Evolutionary conservation across 2,329 filamentous ascomycete genomes (phyloP), one percentile per base, ranked within the genome.

Genomic region (Aspergillus bombycis): DNA sequence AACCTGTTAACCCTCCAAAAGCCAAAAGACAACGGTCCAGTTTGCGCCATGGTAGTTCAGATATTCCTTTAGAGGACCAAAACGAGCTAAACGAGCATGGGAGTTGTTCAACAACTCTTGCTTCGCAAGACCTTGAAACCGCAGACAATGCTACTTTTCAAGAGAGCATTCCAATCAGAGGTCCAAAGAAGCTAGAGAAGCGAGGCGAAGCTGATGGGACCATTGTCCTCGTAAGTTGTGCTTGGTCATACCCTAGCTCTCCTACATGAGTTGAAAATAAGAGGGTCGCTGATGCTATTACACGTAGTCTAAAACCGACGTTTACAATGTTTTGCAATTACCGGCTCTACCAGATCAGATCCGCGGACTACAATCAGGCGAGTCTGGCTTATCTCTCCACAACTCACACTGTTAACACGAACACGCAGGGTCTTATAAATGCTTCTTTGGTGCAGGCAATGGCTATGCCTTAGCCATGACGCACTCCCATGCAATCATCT

Each of bases 301-400:
- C 46, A 7, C 67, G 12, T 65, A 96, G 91, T 92, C 92, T 45
- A 92, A 89, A 74, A 97, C 92, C 73, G 89, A 89, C 74, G 91
- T 92, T 67, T 97, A 95, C 76, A 90, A 87, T 50, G 91, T 96
- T 66, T 92, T 91, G 78, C 93, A 94, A 77, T 85, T 97, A 36
- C 92, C 92, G 62, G 89, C 91, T 61, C 85, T 96, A 28, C 94
- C 94, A 56, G 89, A 94, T 72, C 87, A 89, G 72, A 86, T 97
- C 66, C 88, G 89, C 68, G 81, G 86, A 68, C 86, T 89, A 72
- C 83, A 86, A 63, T 82, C 84, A 75, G 86, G 91, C 93, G 84
- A 76, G 87, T 67, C 57, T 68, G 48, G 19, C 5, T 14, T n/a
- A 19, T 28, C 57, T 28, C 12, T 34, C 34, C 36, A 41, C 43